A percentile compares a stretch with the other conserved stretches of the same genome.
These are phyloP conservation scores for Penicillium ucsense DNA, from an alignment of 495 filamentous ascomycete species.

Conservation along the genomic window DNA sequence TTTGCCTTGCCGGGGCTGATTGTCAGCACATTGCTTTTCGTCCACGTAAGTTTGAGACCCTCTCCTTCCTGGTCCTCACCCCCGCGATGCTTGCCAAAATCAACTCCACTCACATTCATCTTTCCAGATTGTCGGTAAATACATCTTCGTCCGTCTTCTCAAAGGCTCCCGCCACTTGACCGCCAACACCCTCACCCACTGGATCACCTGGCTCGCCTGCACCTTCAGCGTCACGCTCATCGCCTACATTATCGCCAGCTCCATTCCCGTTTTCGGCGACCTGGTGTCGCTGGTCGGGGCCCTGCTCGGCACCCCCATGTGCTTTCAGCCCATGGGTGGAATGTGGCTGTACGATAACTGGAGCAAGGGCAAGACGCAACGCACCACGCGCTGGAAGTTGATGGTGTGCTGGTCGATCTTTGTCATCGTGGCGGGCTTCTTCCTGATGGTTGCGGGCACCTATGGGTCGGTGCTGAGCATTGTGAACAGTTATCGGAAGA, in stretches of 20 bases:
- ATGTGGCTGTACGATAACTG: slow-evolving; percentile 41
- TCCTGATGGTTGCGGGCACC: slow-evolving; percentile 46
- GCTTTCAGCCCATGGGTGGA: slow-evolving; percentile 34
- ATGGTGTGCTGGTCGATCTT: slow-evolving; percentile 23
- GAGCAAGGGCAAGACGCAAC: slow-evolving; percentile 30
- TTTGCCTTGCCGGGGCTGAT: slow-evolving; percentile 53
- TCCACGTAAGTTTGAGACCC: slow-evolving; percentile 15
- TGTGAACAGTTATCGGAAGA: slow-evolving; percentile 31
- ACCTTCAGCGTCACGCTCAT: slow-evolving; percentile 46
- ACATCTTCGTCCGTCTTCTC: slow-evolving; percentile 52
- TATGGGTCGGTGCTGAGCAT: slow-evolving; percentile 49
- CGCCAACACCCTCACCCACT: slow-evolving; percentile 46
- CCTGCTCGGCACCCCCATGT: slow-evolving; percentile 42
- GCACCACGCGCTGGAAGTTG: slow-evolving; percentile 12
- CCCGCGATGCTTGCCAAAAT: too few relatives aligned
- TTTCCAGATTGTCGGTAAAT: slow-evolving; percentile 33
- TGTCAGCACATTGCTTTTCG: slow-evolving; percentile 20
- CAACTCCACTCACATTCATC: not conserved
- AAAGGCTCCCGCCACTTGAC: slow-evolving; percentile 43
- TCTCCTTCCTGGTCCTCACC: too few relatives aligned
- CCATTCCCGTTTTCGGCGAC: slow-evolving; percentile 59
- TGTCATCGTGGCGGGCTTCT: slow-evolving; percentile 27
- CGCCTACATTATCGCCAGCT: slow-evolving; percentile 59
- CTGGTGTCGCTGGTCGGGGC: slow-evolving; percentile 52
- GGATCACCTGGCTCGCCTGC: slow-evolving; percentile 49